These are phyloP conservation scores for Fusarium ambrosium DNA, from an alignment of 2,329 filamentous ascomycete genomes.

Conservation along the genomic window DNA sequence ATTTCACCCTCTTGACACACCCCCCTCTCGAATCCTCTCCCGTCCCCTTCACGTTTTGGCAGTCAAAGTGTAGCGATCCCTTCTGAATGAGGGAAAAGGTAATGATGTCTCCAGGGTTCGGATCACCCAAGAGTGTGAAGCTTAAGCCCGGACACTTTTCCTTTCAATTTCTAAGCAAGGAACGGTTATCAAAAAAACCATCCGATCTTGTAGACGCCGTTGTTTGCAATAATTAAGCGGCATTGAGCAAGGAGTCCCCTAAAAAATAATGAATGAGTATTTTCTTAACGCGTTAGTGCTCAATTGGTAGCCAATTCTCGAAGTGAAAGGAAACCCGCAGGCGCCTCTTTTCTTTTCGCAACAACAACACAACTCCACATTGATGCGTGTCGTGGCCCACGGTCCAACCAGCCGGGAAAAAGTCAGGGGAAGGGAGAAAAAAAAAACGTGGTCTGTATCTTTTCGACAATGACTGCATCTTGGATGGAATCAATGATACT, in stretches of 20 bases:
- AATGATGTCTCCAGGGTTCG: conserved; percentile 1
- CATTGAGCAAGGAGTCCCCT: not conserved
- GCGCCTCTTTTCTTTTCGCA: not conserved
- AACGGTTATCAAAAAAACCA: not conserved
- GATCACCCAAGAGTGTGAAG: not conserved
- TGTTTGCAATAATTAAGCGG: not conserved
- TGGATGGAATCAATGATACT: not conserved
- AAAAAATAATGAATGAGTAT: not conserved
- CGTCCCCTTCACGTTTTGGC: conserved; percentile 38
- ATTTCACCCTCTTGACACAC: conserved; percentile 2
- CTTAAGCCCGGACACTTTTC: conserved; percentile 7
- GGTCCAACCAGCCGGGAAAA: conserved; percentile 5
- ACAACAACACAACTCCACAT: conserved; percentile 18
- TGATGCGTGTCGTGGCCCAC: conserved; percentile 20
- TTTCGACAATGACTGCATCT: not conserved
- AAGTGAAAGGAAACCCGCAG: conserved; percentile 26
- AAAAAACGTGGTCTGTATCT: not conserved
- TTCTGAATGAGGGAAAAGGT: not conserved
- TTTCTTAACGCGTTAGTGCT: not conserved
- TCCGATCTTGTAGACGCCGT: not conserved
- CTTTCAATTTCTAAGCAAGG: conserved; percentile 2
- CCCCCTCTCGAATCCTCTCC: conserved; percentile 21
- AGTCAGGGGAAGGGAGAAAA: not conserved
- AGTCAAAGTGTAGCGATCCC: conserved; percentile 19
- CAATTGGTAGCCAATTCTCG: conserved; percentile 22